A percentile compares a stretch with the other conserved stretches of the same genome.
Conservation (phyloP, 208 protist genomes). For the Dictyostelium gargantuum region DNA sequence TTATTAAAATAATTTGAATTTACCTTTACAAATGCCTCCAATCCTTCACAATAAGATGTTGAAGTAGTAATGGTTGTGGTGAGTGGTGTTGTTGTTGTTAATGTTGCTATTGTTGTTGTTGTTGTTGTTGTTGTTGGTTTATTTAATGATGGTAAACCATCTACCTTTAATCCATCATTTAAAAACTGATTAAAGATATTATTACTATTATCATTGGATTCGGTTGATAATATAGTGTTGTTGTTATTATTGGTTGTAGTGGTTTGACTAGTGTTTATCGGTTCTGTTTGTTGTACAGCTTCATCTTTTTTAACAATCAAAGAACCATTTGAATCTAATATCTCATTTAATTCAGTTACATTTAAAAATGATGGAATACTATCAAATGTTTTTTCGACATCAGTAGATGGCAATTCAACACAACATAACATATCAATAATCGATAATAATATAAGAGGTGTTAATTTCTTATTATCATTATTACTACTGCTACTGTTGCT, state of each 20-base stretch:
- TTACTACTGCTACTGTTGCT: background rate
- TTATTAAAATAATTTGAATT: constrained; percentile 4
- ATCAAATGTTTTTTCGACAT: constrained; percentile 17
- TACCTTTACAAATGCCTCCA: constrained; percentile 12
- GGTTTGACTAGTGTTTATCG: background rate
- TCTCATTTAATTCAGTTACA: background rate
- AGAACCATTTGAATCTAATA: background rate
- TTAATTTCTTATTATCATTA: background rate
- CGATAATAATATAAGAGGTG: background rate
- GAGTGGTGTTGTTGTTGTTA: background rate
- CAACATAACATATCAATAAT: constrained; percentile 64
- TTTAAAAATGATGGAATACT: constrained; percentile 20
- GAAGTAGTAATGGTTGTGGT: background rate
- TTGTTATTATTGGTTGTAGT: background rate
- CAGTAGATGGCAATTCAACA: constrained; percentile 24
- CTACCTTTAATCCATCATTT: constrained; percentile 14
- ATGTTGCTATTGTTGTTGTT: background rate
- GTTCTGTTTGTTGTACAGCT: background rate
- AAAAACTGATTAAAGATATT: constrained; percentile 40
- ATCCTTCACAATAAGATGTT: background rate
- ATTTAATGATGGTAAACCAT: background rate
- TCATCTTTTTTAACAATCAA: background rate
- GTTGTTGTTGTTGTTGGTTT: background rate
- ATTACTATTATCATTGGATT: background rate
- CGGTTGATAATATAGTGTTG: background rate